Evolutionary conservation across 2,329 filamentous ascomycete genomes (phyloP).

Genomic region (Cladorrhinum sp.): DNA sequence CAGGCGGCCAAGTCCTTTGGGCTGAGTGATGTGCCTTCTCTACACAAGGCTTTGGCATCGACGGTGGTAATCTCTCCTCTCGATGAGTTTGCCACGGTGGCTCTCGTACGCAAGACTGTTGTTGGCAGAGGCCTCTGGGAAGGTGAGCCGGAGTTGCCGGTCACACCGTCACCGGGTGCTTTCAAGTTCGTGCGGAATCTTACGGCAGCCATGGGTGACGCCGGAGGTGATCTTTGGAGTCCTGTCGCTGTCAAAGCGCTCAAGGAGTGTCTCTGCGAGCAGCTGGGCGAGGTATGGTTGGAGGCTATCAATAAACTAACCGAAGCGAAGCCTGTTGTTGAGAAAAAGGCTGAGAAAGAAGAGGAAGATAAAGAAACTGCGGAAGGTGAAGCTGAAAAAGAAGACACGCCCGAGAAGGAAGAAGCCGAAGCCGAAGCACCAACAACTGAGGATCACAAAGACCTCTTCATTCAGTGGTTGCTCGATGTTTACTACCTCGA

Average conservation of each 20-base stretch:
- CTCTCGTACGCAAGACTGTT: conserved; percentile 47
- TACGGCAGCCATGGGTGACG: conserved; percentile 62
- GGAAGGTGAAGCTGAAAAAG: conserved; percentile 16
- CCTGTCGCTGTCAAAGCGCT: conserved; percentile 60
- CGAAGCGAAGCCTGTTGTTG: conserved; percentile 1
- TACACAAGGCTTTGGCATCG: conserved; percentile 61
- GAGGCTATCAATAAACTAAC: conserved; percentile 35
- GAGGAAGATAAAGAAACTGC: conserved; percentile 17
- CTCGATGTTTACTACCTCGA: conserved; percentile 57
- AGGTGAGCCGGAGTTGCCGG: conserved; percentile 68
- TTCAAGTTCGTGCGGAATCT: conserved; percentile 71
- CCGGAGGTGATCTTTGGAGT: conserved; percentile 81
- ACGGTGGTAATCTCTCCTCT: conserved; percentile 51
- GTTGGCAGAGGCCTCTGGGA: conserved; percentile 75
- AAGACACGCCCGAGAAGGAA: conserved; percentile 21
- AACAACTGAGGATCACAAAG: conserved; percentile 34
- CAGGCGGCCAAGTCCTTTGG: conserved; percentile 55
- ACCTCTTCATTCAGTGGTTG: conserved; percentile 58
- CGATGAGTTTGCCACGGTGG: conserved; percentile 43
- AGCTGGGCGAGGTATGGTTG: conserved; percentile 51
- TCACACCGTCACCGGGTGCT: conserved; percentile 70
- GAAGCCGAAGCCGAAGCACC: not conserved
- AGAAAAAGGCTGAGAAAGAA: conserved; percentile 21
- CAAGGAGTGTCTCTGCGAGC: conserved; percentile 54
- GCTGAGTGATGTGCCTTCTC: conserved; percentile 55